Evolutionary conservation across 2,329 filamentous ascomycete species (phyloP).

Genomic region (Aotearoamyces nothofagi): DNA sequence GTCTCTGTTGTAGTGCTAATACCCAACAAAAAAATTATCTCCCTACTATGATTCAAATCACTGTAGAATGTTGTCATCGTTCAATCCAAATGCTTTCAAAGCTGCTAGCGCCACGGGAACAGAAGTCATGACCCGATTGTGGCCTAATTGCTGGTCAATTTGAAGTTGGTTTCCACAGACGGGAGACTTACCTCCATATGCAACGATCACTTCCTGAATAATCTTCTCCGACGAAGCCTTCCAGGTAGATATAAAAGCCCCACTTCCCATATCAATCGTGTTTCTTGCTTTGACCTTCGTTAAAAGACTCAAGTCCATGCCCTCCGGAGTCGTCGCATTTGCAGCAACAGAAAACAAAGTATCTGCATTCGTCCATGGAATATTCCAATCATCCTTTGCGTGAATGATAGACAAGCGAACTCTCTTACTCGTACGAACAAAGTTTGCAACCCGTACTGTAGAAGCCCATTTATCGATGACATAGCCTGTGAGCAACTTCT

Average conservation of each 20-base stretch:
- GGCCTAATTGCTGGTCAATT: constrained; percentile 31
- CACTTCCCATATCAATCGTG: constrained; percentile 18
- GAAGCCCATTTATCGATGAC: constrained; percentile 78
- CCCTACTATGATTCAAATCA: no score
- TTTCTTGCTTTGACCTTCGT: constrained; percentile 16
- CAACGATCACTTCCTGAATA: constrained; percentile 18
- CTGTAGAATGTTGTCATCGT: constrained; percentile 19
- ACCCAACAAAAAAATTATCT: no score
- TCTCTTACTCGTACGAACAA: constrained; percentile 34
- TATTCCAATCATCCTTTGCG: constrained; percentile 67
- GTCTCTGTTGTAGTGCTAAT: constrained; percentile 8
- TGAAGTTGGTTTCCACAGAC: not conserved
- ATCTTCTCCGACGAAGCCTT: constrained; percentile 15
- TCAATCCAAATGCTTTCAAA: constrained; percentile 43
- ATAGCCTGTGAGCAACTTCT: constrained; percentile 41
- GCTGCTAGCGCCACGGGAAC: constrained; percentile 48
- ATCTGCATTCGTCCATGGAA: constrained; percentile 58
- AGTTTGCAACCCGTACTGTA: constrained; percentile 43
- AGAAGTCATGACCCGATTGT: constrained; percentile 55
- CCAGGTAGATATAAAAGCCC: constrained; percentile 18
- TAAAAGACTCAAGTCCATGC: constrained; percentile 11
- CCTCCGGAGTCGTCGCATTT: constrained; percentile 33
- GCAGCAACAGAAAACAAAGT: constrained; percentile 45
- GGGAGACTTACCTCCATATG: constrained; percentile 16
- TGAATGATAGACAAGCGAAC: constrained; percentile 63